These are phyloP conservation scores for Apiospora pterosperma DNA, from an alignment of 2,329 filamentous ascomycete genomes.

Conservation along the genomic window DNA sequence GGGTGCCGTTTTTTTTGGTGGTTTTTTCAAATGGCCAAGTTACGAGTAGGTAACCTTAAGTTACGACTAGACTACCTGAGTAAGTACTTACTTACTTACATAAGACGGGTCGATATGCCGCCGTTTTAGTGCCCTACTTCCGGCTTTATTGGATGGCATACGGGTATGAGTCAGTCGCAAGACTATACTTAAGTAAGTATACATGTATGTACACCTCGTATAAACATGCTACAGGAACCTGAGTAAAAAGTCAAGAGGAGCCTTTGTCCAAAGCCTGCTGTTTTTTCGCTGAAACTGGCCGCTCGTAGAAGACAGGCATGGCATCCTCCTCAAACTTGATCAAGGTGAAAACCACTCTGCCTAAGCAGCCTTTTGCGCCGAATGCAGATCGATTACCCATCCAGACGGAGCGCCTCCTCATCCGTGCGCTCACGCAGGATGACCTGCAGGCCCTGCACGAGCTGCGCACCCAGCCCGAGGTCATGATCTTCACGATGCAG, in stretches of 20 bases:
- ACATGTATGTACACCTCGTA: neutral
- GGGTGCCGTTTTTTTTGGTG: too few relatives aligned
- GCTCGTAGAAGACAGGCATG: neutral
- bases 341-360: conserved; percentile 47
- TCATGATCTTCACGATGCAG: conserved; percentile 56
- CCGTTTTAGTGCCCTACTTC: neutral
- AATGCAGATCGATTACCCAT: conserved; percentile 36
- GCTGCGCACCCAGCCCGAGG: conserved; percentile 55
- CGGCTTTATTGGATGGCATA: too few relatives aligned
- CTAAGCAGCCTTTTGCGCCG: conserved; percentile 37
- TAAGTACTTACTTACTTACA: neutral
- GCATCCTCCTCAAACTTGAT: conserved; percentile 12
- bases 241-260: neutral
- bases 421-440: conserved; percentile 46
- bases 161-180: neutral
- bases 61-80: too few relatives aligned
- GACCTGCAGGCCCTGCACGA: conserved; percentile 49
- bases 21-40: too few relatives aligned
- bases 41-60: too few relatives aligned
- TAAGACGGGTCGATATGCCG: neutral
- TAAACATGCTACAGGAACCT: neutral
- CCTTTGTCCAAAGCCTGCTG: neutral
- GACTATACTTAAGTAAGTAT: neutral
- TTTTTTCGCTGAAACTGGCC: neutral
- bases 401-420: conserved; percentile 49